A percentile compares a stretch with the other conserved stretches of the same genome.
Conservation (phyloP, 352 stramenopile genomes). For the Globisporangium cystogenes region DNA sequence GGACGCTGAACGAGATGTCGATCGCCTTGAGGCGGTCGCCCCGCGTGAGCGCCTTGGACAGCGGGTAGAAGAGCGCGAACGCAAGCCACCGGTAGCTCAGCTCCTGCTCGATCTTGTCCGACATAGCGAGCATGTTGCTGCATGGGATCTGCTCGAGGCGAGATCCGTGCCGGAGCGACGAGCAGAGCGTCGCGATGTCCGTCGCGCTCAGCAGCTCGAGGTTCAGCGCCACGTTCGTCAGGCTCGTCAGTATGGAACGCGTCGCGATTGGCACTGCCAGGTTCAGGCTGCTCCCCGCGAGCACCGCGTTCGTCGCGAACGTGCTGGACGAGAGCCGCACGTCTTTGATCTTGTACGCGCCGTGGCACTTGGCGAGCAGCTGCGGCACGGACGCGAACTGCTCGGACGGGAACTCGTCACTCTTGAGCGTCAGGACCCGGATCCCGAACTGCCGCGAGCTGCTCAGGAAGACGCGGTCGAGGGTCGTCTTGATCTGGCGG, state of each 20-base stretch:
- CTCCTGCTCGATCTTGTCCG: neutral
- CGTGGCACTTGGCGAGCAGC: neutral
- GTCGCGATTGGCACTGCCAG: too few species aligned
- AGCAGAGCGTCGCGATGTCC: neutral
- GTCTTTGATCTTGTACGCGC: too few species aligned
- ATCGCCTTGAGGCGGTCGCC: constrained; percentile 1
- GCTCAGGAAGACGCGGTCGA: too few species aligned
- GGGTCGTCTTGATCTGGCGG: too few species aligned
- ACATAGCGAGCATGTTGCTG: neutral
- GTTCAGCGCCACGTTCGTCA: neutral
- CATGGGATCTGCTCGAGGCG: neutral
- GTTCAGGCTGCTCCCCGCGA: neutral
- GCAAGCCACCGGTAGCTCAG: constrained; percentile 10
- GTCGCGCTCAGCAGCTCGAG: neutral
- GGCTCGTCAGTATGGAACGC: too few species aligned
- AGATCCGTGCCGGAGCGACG: neutral
- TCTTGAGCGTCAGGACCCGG: neutral
- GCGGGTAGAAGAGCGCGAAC: constrained; percentile 8
- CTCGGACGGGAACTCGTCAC: neutral
- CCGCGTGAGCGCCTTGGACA: neutral
- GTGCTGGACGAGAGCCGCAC: too few species aligned
- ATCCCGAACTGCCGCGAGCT: too few species aligned
- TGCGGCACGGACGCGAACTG: too few species aligned
- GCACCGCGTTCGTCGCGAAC: too few species aligned
- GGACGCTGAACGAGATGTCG: neutral